Base-by-base conservation (phyloP, 805 yeast genomes). In the Teunomyces cretensis region DNA sequence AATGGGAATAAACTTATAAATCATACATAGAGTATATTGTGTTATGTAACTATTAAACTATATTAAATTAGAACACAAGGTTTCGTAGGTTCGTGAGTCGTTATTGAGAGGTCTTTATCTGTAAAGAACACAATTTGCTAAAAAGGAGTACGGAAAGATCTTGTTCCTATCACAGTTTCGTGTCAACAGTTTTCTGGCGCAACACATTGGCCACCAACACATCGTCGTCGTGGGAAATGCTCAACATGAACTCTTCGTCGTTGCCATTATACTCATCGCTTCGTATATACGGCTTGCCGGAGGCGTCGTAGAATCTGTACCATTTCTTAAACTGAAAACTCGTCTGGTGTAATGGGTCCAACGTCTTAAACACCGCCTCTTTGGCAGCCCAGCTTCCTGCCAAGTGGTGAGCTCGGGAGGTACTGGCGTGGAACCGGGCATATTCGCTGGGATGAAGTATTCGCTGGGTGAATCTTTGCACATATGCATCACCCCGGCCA, bases 1-100 rank as follows among this genome's bases (percentile, higher is more conserved):
- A 94, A 71, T 94, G 98, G 99, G 99, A 94, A 75, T 92, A 84
- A 61, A 47, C 45, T 30, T 36, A 24, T 41, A 30, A 24, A 12
- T 14, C 15, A 3, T 32, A 32, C 7, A 15, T 24, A 19, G 22
- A 19, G n/a, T 27, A 13, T 33, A 24, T 44, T 24, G 27, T 28
- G 11, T 43, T 12, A 12, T 37, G 22, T 19, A 19, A 19, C 22
- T 19, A 19, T 19, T 19, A 19, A 19, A 19, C 6, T 19, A 19
- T 19, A 19, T 19, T 19, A 19, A 19, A 4, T 19, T 19, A 6
- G 6, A 19, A 19, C 22, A 19, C 22, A 4, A 19, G 22, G 22
- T 6, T 19, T 19, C 22, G 22, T 19, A 19, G 22, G 22, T 19
- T 19, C 22, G 22, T 19, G 22, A 19, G 22, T 19, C 22, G 22